Conservation (phyloP, 1,284 basidiomycete species). For the Cryptococcus jaspeensis region DNA sequence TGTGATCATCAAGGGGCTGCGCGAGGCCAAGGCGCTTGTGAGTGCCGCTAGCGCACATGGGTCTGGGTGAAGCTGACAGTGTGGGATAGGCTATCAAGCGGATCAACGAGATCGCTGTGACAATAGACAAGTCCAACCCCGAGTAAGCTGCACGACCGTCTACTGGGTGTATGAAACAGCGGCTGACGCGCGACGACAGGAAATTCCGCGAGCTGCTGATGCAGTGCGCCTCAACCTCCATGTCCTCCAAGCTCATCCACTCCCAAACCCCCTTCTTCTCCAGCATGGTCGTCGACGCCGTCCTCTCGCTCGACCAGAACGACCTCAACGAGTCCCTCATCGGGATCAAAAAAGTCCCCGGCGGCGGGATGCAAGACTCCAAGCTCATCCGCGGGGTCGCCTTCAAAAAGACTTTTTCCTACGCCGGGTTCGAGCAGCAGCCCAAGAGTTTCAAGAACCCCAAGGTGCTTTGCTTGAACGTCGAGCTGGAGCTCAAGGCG, state of each 20-base stretch:
- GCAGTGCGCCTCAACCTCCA: constrained; percentile 96
- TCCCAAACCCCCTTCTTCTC: constrained; percentile 99
- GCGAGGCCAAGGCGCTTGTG: constrained; percentile 83
- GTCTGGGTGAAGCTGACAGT: not conserved
- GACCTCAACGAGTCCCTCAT: constrained; percentile 96
- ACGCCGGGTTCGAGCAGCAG: constrained; percentile 98
- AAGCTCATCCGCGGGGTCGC: constrained; percentile 84
- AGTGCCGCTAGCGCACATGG: constrained; percentile 32
- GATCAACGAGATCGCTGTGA: constrained; percentile 86
- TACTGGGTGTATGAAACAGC: not conserved
- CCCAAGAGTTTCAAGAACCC: constrained; percentile 90
- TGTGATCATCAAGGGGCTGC: constrained; percentile 95
- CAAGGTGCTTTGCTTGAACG: constrained; percentile 90
- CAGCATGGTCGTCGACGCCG: constrained; percentile 97
- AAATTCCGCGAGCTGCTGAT: constrained; percentile 90
- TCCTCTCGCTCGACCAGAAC: constrained; percentile 85
- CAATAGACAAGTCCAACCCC: constrained; percentile 85
- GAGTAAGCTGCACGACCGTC: constrained; percentile 64
- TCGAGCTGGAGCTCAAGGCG: constrained; percentile 98
- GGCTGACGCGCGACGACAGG: constrained; percentile 53
- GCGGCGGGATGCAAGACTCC: constrained; percentile 97
- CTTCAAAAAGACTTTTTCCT: constrained; percentile 99
- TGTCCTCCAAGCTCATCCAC: constrained; percentile 99
- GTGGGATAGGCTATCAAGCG: constrained; percentile 71
- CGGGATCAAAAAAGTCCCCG: constrained; percentile 98